Base-by-base conservation (phyloP, 176 grass and related monocot species). In the Canna indica region DNA sequence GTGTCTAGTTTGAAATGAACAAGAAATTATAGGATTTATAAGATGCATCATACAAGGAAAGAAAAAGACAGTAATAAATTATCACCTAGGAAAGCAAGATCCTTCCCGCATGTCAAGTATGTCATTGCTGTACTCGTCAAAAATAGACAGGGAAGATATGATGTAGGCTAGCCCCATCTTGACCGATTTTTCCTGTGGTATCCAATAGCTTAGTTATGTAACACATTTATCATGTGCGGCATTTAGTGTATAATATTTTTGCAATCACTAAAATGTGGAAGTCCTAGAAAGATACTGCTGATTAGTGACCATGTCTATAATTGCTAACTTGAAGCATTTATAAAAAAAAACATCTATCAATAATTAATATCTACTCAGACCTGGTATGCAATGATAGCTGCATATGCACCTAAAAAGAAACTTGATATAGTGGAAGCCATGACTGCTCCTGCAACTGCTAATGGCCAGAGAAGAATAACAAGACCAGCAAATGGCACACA, bases 121-220 rank as follows among this genome's bases (percentile, higher is more conserved):
- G 15, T 99, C 94, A 66, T 99, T 99, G 0, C 86, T 99, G 61
- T 99, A 99, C 69, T 99, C 94, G 60, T 99, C 94, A 85, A 90
- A 99, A 48, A 99, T 84, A 61, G 94, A 87, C 64, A 99, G 76
- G 20, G 94, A 87, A 14, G 89, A 83, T 7, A 87, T 18, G 16
- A 83, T 78, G 76, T 99, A 99, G 18, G 72, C 72, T 13, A 99
- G 75, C 47, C 94, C 94, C 94, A 88, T 81, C 28, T 64, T 22
- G 73, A 82, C 25, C 39, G 94, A 99, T 26, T 84, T 93, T 85
- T 93, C 94, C 94, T 99, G 73, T 46, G 0, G 77, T 13, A 83
- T 61, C 35, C 72, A 85, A 56, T 42, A 70, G 59, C 68, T 44
- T 10, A 39, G 13, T 44, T 44, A 44, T 44, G 41, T 44, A 3